phyloP scores from a whole-genome alignment of 306 rosid species.

The Psophocarpus tetragonolobus region DNA sequence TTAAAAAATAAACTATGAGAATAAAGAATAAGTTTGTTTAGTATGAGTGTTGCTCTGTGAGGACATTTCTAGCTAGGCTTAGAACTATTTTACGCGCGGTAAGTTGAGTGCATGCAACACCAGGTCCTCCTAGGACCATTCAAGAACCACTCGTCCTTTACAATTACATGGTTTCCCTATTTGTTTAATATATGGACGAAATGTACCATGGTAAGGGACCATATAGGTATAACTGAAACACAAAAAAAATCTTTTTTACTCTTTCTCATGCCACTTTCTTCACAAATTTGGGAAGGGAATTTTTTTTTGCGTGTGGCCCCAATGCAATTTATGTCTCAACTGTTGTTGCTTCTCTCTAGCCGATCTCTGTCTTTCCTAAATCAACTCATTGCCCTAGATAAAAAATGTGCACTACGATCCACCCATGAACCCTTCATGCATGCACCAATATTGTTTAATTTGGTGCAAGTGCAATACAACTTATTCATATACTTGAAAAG shows the following conservation, averaged over 20 bases:
- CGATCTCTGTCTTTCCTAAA: not conserved
- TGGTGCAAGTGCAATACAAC: not conserved
- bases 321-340: not conserved
- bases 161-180: not conserved
- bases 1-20: no score
- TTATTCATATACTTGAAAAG: not conserved
- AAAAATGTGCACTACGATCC: not conserved
- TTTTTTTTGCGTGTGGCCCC: not conserved
- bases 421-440: not conserved
- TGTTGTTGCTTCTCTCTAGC: not conserved
- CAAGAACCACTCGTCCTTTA: not conserved
- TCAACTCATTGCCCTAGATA: not conserved
- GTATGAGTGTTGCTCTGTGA: not conserved
- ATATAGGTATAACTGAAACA: not conserved
- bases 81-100: not conserved
- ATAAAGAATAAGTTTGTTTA: no score
- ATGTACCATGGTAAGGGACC: not conserved
- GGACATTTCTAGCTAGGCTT: not conserved
- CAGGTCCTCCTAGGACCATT: not conserved
- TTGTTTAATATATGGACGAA: not conserved
- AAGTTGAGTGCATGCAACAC: not conserved
- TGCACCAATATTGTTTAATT: not conserved
- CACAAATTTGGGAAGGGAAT: not conserved
- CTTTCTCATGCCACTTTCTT: not conserved
- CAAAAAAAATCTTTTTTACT: not conserved